Conservation (phyloP, 164 flowering plant species). For the Vitis amurensis region DNA sequence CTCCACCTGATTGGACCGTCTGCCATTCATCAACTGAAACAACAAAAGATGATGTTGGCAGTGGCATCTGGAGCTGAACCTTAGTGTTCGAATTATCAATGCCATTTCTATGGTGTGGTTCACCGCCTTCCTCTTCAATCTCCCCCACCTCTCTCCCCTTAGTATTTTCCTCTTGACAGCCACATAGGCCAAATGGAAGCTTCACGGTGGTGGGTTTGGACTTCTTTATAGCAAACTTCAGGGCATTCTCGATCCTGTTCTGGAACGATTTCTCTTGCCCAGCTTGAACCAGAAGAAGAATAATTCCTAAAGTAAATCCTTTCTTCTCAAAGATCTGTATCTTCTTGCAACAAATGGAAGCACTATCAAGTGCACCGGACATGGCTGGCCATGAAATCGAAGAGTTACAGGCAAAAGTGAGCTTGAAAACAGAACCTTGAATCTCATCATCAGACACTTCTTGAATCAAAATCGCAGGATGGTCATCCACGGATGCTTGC, state of each 20-base stretch:
- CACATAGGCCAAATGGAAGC: slow-evolving; percentile 91
- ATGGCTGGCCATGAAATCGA: slow-evolving; percentile 76
- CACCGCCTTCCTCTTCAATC: slow-evolving; percentile 49
- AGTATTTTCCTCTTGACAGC: slow-evolving; percentile 81
- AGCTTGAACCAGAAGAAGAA: slow-evolving; percentile 51
- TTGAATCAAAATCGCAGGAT: slow-evolving; percentile 72
- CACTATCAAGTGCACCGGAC: slow-evolving; percentile 73
- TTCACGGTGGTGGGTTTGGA: slow-evolving; percentile 59
- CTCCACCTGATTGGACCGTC: slow-evolving; percentile 67
- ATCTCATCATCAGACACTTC: slow-evolving; percentile 56
- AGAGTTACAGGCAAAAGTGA: slow-evolving; percentile 83
- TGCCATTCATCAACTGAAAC: slow-evolving; percentile 93
- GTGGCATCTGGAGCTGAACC: slow-evolving; percentile 51
- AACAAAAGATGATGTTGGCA: slow-evolving; percentile 49
- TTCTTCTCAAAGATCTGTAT: slow-evolving; percentile 93
- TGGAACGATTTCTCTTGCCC: slow-evolving; percentile 69
- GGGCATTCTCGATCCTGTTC: slow-evolving; percentile 56
- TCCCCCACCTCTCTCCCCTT: slow-evolving; percentile 50
- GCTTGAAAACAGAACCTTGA: slow-evolving; percentile 56
- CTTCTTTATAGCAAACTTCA: slow-evolving; percentile 66
- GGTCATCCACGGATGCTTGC: slow-evolving; percentile 63
- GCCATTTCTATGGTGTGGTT: slow-evolving; percentile 35
- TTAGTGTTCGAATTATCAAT: slow-evolving; percentile 35
- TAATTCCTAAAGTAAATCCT: slow-evolving; percentile 65
- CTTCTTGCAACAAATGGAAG: slow-evolving; percentile 80